Evolutionary conservation across 495 filamentous ascomycete genomes (phyloP).

Genomic region (Lasiosphaeris hirsuta): DNA sequence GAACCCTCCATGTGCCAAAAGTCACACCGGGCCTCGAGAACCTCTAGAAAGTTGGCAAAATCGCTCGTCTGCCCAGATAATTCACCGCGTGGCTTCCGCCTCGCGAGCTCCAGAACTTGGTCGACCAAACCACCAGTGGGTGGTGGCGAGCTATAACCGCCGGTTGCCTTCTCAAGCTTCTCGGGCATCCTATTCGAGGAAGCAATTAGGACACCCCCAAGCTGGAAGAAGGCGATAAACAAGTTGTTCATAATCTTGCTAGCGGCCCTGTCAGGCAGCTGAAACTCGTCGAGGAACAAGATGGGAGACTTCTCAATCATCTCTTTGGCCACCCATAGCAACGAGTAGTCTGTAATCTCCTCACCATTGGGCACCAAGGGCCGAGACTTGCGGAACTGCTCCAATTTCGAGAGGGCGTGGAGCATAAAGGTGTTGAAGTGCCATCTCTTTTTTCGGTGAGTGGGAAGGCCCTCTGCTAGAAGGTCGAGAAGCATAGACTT

Average conservation of each 20-base stretch:
- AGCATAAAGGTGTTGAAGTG: constrained; percentile 79
- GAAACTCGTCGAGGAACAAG: constrained; percentile 71
- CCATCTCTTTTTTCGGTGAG: constrained; percentile 61
- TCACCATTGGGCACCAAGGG: constrained; percentile 25
- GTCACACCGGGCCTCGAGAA: constrained; percentile 64
- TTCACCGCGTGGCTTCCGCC: constrained; percentile 27
- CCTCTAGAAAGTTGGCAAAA: constrained; percentile 64
- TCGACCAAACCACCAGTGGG: constrained; percentile 47
- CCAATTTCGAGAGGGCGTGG: constrained; percentile 60
- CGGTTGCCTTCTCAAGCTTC: constrained; percentile 65
- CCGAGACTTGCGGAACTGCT: constrained; percentile 49
- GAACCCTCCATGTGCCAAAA: constrained; percentile 69
- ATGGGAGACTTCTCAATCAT: constrained; percentile 64
- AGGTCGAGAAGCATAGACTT: constrained; percentile 71
- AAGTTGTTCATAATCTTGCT: constrained; percentile 68
- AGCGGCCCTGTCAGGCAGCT: constrained; percentile 64
- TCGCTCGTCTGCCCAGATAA: constrained; percentile 55
- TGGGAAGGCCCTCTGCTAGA: constrained; percentile 65
- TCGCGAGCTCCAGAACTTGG: constrained; percentile 37
- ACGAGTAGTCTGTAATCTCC: constrained; percentile 50
- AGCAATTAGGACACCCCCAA: constrained; percentile 69
- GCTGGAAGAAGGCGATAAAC: constrained; percentile 68
- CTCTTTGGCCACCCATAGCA: constrained; percentile 65
- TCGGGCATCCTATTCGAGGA: constrained; percentile 74
- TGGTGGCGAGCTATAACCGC: constrained; percentile 54